phyloP scores from a whole-genome alignment of 164 flowering plant species.

The Stephania cephalantha region DNA sequence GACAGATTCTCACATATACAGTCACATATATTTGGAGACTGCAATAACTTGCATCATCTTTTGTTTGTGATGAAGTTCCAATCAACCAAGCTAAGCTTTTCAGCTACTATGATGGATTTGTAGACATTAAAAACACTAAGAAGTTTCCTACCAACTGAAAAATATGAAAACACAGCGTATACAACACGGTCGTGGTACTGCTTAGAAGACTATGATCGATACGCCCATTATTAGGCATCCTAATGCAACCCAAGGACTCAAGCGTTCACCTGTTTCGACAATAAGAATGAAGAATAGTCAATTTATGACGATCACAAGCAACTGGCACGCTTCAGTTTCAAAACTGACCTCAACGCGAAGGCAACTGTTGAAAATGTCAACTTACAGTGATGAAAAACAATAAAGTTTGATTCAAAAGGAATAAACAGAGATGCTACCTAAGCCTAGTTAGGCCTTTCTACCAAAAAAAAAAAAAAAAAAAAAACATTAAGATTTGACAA shows the following conservation, averaged over 20 bases:
- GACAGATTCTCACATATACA: no score
- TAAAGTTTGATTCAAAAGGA: neutral
- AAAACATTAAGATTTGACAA: neutral
- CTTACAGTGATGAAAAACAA: neutral
- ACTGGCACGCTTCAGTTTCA: neutral
- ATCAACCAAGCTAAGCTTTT: neutral
- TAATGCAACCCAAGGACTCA: constrained; percentile 78
- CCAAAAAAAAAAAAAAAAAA: no score
- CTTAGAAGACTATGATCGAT: constrained; percentile 34
- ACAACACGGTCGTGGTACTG: neutral
- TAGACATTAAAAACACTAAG: neutral
- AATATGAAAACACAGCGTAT: constrained; percentile 1
- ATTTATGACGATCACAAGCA: neutral
- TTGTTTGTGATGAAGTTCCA: neutral
- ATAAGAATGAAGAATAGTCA: constrained; percentile 9
- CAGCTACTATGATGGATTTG: neutral
- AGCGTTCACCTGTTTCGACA: constrained; percentile 58
- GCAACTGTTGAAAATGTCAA: neutral
- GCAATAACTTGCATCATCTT: no score
- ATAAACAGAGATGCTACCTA: no score
- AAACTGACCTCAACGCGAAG: neutral
- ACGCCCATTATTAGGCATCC: constrained; percentile 77
- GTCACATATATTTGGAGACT: no score
- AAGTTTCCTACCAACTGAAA: neutral
- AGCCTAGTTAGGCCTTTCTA: no score